Evolutionary conservation across 2,329 filamentous ascomycete genomes (phyloP).

Genomic region (Teratosphaeria epicoccoides): DNA sequence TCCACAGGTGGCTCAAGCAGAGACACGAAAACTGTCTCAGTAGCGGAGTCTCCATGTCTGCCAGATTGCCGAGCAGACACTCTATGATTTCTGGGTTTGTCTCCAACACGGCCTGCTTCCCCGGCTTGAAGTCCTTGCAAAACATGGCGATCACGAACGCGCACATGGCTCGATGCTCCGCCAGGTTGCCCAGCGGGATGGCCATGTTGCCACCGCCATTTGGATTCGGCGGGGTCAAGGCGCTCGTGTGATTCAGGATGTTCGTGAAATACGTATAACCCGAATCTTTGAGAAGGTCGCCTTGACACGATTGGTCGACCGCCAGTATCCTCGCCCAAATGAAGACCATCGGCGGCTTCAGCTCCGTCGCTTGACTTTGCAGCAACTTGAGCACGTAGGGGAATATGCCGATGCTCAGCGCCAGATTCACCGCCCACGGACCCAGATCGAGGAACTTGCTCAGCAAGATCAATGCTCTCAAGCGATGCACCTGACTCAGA

Average conservation of each 20-base stretch:
- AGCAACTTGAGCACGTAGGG: constrained; percentile 96
- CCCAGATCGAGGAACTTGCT: constrained; percentile 91
- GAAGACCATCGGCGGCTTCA: constrained; percentile 98
- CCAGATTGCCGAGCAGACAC: constrained; percentile 72
- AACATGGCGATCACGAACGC: constrained; percentile 96
- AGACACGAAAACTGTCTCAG: constrained; percentile 92
- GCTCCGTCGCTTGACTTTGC: constrained; percentile 84
- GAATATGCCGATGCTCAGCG: constrained; percentile 95
- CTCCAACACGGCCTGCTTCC: constrained; percentile 82
- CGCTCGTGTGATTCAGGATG: constrained; percentile 64
- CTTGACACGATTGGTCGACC: constrained; percentile 87
- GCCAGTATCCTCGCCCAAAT: constrained; percentile 96
- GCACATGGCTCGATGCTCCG: constrained; percentile 97
- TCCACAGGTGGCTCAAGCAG: constrained; percentile 91
- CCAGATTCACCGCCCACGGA: constrained; percentile 97
- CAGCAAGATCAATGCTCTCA: constrained; percentile 80
- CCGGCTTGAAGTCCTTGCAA: constrained; percentile 87
- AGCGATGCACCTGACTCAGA: constrained; percentile 85
- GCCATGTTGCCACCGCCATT: background rate
- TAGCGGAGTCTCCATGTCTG: constrained; percentile 76
- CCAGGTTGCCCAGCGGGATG: constrained; percentile 75
- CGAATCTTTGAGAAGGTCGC: constrained; percentile 89
- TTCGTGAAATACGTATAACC: constrained; percentile 95
- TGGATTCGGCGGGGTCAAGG: constrained; percentile 16
- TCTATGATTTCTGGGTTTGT: constrained; percentile 81